These are phyloP conservation scores for Hypholoma fasciculare DNA, from an alignment of 768 basidiomycete species.

Conservation along the genomic window DNA sequence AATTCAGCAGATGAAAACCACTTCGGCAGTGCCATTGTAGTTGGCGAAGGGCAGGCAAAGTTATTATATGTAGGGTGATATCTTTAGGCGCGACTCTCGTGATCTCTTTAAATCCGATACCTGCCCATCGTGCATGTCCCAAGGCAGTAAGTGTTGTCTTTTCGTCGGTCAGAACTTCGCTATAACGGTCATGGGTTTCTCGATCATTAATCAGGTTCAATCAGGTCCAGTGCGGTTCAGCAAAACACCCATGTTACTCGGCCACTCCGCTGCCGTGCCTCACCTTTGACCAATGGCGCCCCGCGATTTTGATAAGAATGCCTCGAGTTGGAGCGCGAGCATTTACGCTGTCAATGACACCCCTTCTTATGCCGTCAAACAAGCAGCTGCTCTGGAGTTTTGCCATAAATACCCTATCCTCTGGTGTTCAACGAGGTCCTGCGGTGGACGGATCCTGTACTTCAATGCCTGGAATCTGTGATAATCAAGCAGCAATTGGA, in stretches of 20 bases:
- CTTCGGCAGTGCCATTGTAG: too few species aligned
- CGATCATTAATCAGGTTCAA: not conserved
- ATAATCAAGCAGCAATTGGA: not conserved
- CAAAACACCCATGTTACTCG: too few species aligned
- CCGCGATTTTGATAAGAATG: not conserved
- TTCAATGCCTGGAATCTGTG: not conserved
- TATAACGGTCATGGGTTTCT: not conserved
- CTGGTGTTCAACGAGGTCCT: not conserved
- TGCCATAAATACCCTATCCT: not conserved
- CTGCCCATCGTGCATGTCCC: not conserved
- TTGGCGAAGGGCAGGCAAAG: too few species aligned
- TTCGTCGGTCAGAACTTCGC: not conserved
- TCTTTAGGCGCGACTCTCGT: too few species aligned
- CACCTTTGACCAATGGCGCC: not conserved
- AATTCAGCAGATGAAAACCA: not conserved
- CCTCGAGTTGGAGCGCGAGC: not conserved
- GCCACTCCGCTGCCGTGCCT: too few species aligned
- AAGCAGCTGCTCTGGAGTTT: not conserved
- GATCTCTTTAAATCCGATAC: too few species aligned
- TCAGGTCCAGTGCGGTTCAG: too few species aligned
- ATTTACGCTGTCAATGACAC: not conserved
- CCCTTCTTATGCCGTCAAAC: not conserved
- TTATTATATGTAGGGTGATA: too few species aligned
- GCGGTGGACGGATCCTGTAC: not conserved
- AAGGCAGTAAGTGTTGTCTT: not conserved